A percentile compares a stretch with the other conserved stretches of the same genome.
Evolutionary conservation across 495 filamentous ascomycete genomes (phyloP).

Genomic region (Penicillium canariense): DNA sequence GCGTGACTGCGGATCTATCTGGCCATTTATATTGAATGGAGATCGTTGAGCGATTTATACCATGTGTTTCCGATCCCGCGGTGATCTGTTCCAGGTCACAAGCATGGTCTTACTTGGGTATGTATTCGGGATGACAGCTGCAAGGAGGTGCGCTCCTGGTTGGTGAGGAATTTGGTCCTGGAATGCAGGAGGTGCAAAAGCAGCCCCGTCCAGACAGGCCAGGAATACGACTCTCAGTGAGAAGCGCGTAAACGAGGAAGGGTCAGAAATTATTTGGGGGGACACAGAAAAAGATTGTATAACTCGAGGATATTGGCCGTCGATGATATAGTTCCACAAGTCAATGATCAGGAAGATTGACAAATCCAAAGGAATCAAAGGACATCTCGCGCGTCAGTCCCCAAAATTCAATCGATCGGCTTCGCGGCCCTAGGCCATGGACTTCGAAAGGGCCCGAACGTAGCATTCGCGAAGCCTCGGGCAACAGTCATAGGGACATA

Average conservation of each 20-base stretch:
- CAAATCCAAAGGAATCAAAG: background rate
- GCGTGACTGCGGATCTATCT: no score
- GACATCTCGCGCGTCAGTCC: background rate
- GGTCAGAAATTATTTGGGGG: background rate
- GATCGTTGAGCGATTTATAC: background rate
- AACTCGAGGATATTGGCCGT: background rate
- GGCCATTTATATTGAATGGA: background rate
- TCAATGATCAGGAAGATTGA: background rate
- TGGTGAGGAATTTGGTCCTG: slow-evolving; percentile 19
- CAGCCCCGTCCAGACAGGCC: background rate
- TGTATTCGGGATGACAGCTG: slow-evolving; percentile 21
- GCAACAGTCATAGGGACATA: background rate
- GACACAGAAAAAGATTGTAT: background rate
- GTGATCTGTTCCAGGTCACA: background rate
- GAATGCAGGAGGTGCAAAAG: slow-evolving; percentile 18
- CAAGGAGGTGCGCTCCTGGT: slow-evolving; percentile 16
- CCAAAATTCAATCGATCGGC: no score
- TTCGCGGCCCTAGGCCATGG: no score
- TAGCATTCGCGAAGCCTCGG: background rate
- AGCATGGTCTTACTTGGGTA: slow-evolving; percentile 17
- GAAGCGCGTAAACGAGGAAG: background rate
- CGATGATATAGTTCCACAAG: background rate
- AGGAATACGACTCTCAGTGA: background rate
- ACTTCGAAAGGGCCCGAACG: background rate
- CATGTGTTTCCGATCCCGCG: slow-evolving; percentile 1